Evolutionary conservation across 768 basidiomycete species (phyloP).

Genomic region (Boletus huronensis): DNA sequence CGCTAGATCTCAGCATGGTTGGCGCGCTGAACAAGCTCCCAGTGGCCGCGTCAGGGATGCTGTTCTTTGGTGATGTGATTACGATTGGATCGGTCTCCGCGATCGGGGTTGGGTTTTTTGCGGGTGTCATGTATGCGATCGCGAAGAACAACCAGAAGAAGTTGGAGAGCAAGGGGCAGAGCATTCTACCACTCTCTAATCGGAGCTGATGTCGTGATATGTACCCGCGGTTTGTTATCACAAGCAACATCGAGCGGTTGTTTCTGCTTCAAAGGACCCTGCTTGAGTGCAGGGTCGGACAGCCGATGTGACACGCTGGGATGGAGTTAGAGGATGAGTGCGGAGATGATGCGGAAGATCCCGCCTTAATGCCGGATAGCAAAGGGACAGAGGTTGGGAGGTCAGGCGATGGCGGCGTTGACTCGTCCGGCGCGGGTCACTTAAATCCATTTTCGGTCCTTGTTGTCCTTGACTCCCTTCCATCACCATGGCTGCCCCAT

Average conservation of each 20-base stretch:
- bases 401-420: not conserved
- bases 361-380: constrained; percentile 34
- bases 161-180: constrained; percentile 54
- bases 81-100: constrained; percentile 88
- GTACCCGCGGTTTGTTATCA: not conserved
- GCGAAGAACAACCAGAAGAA: constrained; percentile 94
- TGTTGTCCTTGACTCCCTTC: constrained; percentile 9
- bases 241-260: not conserved
- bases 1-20: constrained; percentile 66
- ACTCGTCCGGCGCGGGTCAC: not conserved
- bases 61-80: constrained; percentile 92
- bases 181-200: constrained; percentile 62
- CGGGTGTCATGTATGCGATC: constrained; percentile 87
- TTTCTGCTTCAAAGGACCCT: not conserved
- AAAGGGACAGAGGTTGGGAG: constrained; percentile 5
- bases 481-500: constrained; percentile 26
- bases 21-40: constrained; percentile 97
- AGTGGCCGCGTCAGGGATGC: constrained; percentile 96
- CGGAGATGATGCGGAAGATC: constrained; percentile 23
- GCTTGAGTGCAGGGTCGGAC: not conserved
- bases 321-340: not conserved
- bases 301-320: not conserved
- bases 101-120: constrained; percentile 83
- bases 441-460: constrained; percentile 6
- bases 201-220: constrained; percentile 39